Base-by-base conservation (phyloP, 306 rosid species). In the Cajanus cajan region DNA sequence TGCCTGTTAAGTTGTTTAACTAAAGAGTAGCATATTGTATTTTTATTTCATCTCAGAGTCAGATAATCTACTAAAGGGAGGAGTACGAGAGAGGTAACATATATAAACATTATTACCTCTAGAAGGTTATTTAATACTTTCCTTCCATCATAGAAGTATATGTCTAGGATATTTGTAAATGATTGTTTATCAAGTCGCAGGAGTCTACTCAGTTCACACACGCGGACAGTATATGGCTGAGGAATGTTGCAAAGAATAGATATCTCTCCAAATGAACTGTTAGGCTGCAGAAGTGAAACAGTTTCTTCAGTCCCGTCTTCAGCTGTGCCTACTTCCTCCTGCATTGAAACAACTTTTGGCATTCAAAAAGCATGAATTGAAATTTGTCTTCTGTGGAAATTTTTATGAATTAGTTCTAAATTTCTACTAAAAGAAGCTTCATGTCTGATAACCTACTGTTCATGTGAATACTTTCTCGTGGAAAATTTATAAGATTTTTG, bases 231-330 rank as follows among this genome's bases (percentile, higher is more conserved):
- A 80, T 93, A 87, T 19, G 94, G 98, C 51, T 95, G 98, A 72
- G 99, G 96, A 80, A 95, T 95, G 87, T 93, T 95, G 82, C 99
- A 95, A 74, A 95, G 94, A 77, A 95, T 91, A 28, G 98, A 95
- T 82, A 91, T 77, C 82, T 89, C 94, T 75, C 99, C 99, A 71
- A 93, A 95, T 44, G 97, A 81, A 86, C 88, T 87, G 81, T 86
- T 47, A 16, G 85, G 92, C 68, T 84, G 40, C 77, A 95, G 83
- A 51, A 78, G 79, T 43, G 90, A 71, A 82, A 90, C 65, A 47
- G 94, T 90, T 68, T 90, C 93, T 84, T 93, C 98, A 28, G 86
- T 15, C 68, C 98, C 97, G 80, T 93, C 93, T 76, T 91, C 94
- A 6, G 82, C 86, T 21, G 44, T 78, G 78, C 96, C 97, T 52